phyloP scores from a whole-genome alignment of 2,329 filamentous ascomycete species.

The Beauveria rudraprayagi region DNA sequence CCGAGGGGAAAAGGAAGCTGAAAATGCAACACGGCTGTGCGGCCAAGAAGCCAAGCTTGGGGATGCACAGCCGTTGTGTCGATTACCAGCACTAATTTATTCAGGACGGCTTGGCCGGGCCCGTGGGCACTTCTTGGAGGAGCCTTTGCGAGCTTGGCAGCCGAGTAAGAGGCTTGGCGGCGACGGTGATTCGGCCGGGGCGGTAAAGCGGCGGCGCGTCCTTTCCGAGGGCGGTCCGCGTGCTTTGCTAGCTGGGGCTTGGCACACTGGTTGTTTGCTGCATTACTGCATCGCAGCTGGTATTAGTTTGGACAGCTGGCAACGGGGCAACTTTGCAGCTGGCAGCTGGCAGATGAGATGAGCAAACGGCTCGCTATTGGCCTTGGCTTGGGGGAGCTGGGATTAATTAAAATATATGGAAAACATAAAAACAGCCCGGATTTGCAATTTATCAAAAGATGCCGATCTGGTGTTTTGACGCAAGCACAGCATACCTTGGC shows the following conservation, averaged over 20 bases:
- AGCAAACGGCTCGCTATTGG: neutral
- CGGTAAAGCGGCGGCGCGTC: constrained; percentile 7
- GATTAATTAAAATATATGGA: too few relatives aligned
- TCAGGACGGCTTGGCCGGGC: neutral
- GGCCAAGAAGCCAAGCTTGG: neutral
- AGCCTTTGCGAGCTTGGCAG: constrained; percentile 8
- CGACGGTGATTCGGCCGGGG: constrained; percentile 1
- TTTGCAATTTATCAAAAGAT: too few relatives aligned
- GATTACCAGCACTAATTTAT: neutral
- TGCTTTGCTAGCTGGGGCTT: neutral
- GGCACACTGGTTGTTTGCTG: neutral
- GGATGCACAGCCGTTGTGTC: neutral
- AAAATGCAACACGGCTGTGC: neutral
- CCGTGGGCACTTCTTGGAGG: neutral
- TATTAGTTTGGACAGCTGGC: neutral
- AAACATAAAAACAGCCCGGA: too few relatives aligned
- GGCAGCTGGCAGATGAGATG: neutral
- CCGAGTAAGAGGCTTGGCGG: constrained; percentile 10
- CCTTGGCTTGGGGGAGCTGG: too few relatives aligned
- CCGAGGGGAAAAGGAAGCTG: too few relatives aligned
- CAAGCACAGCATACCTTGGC: too few relatives aligned
- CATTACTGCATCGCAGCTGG: neutral
- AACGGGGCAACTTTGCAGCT: neutral
- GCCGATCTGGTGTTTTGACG: too few relatives aligned
- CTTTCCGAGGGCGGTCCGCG: neutral